These are phyloP conservation scores for Paecilomyces dactylethromorphus DNA, from an alignment of 2,329 filamentous ascomycete genomes.

Conservation along the genomic window DNA sequence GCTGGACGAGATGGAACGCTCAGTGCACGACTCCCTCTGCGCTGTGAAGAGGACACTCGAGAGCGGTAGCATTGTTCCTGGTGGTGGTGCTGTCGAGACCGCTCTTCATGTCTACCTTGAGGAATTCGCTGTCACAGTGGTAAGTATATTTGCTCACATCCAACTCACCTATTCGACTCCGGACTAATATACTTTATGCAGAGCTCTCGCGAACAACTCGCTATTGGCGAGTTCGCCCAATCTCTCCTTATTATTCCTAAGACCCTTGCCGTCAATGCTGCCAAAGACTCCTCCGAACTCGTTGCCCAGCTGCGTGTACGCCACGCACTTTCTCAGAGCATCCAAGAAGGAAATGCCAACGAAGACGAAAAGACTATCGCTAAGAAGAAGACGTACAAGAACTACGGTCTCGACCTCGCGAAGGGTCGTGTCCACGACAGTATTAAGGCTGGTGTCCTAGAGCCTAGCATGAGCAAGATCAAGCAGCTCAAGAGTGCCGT, in stretches of 20 bases:
- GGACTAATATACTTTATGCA: constrained; percentile 18
- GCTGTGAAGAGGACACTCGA: constrained; percentile 96
- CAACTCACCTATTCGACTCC: not conserved
- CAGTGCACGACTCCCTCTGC: constrained; percentile 91
- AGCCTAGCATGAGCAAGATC: constrained; percentile 97
- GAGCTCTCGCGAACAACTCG: constrained; percentile 91
- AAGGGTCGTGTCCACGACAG: constrained; percentile 89
- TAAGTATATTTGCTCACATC: constrained; percentile 32
- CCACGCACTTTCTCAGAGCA: constrained; percentile 89
- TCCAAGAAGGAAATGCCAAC: constrained; percentile 67
- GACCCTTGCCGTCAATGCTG: constrained; percentile 92
- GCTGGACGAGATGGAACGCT: constrained; percentile 98
- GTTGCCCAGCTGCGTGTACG: constrained; percentile 91
- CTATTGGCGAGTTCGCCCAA: constrained; percentile 95
- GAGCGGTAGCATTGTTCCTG: constrained; percentile 92
- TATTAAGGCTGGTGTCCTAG: constrained; percentile 89
- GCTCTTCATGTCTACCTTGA: constrained; percentile 98
- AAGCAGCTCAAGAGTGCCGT: constrained; percentile 97
- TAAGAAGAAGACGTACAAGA: constrained; percentile 96
- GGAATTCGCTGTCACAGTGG: constrained; percentile 95
- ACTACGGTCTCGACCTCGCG: constrained; percentile 88
- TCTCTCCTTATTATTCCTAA: constrained; percentile 91
- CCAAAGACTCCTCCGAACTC: constrained; percentile 91
- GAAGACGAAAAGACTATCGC: constrained; percentile 86
- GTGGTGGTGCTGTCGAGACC: constrained; percentile 96